Conservation (phyloP, 73 alveolate species). For the Tetrahymena borealis region DNA sequence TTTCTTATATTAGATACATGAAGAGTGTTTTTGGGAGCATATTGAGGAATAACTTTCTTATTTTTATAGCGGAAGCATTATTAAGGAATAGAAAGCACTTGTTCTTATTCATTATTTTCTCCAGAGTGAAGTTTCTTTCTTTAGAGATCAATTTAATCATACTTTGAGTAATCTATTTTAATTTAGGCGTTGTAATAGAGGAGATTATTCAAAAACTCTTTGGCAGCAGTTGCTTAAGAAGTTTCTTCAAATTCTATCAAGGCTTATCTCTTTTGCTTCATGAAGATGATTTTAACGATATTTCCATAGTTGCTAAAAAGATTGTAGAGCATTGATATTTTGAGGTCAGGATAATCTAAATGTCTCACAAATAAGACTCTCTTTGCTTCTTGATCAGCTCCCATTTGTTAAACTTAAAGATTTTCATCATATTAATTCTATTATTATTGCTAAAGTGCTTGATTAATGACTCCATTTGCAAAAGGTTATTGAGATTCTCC, state of each 20-base stretch:
- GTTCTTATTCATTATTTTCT: background rate
- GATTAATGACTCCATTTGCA: too few relatives aligned
- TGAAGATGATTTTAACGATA: background rate
- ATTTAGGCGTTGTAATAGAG: background rate
- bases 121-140: background rate
- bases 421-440: too few relatives aligned
- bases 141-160: background rate
- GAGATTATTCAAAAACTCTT: background rate
- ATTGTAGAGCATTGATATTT: background rate
- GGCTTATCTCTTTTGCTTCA: background rate
- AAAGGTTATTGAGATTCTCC: background rate
- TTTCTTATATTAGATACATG: background rate
- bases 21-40: background rate
- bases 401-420: background rate
- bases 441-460: too few relatives aligned
- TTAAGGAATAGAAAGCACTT: background rate
- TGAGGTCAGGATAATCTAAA: background rate
- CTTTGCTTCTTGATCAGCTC: background rate
- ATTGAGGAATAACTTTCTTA: background rate
- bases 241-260: background rate
- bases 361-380: background rate
- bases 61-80: background rate
- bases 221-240: background rate
- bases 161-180: background rate
- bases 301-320: background rate